phyloP scores from a whole-genome alignment of 441 rosid genomes.

The Gossypium laxum region DNA sequence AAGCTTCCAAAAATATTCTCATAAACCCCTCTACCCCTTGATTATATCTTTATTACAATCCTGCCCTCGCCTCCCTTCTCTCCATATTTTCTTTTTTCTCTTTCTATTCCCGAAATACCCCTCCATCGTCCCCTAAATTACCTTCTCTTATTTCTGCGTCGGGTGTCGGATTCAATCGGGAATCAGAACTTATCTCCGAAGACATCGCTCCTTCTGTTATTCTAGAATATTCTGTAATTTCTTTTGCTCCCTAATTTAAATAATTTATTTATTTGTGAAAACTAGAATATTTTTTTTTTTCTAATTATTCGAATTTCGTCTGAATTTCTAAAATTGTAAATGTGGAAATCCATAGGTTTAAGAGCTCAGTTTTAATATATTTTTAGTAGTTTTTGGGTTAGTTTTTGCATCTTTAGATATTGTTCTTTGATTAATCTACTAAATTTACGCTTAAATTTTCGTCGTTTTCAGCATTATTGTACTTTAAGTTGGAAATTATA shows the following conservation, averaged over 20 bases:
- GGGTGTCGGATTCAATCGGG: not conserved
- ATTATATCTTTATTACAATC: constrained; percentile 27
- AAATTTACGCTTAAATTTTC: not conserved
- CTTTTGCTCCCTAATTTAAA: not conserved
- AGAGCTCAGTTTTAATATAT: not conserved
- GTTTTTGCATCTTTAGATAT: not conserved
- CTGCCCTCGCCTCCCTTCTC: constrained; percentile 14
- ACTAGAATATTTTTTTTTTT: not conserved
- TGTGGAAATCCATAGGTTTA: not conserved
- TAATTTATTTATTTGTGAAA: not conserved
- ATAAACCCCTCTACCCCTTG: constrained; percentile 14
- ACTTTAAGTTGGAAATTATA: not conserved
- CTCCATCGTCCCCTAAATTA: constrained; percentile 15
- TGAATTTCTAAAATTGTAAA: not conserved
- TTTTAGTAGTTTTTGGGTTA: not conserved
- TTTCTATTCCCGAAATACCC: constrained; percentile 21
- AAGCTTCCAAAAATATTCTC: not conserved
- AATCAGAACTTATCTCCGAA: not conserved
- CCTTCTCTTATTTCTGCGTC: constrained; percentile 1
- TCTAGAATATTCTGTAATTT: constrained; percentile 25
- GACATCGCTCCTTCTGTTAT: not conserved
- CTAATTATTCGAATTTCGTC: not conserved
- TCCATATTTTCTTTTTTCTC: not conserved
- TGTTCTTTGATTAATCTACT: not conserved
- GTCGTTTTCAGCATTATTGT: not conserved